These are phyloP conservation scores for Ascochyta clinopodiicola DNA, from an alignment of 2,329 filamentous ascomycete species.

Conservation along the genomic window DNA sequence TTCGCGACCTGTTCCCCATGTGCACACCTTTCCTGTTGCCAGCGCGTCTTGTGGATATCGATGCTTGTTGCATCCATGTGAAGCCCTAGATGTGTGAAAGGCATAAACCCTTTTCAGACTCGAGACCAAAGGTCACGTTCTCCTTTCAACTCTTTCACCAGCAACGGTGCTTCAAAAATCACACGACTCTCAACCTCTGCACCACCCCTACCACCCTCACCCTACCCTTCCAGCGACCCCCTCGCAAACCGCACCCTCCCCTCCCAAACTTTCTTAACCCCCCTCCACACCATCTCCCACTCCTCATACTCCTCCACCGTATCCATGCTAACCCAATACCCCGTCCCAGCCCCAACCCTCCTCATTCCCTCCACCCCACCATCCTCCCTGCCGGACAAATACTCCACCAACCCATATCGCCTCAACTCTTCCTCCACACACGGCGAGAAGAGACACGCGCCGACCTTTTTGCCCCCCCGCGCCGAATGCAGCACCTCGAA, in stretches of 20 bases:
- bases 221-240: not conserved
- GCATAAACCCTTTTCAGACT: too few species aligned
- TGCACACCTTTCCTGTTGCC: too few species aligned
- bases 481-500: not conserved
- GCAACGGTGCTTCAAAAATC: too few species aligned
- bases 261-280: conserved; percentile 8
- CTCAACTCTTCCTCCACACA: conserved; percentile 12
- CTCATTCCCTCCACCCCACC: not conserved
- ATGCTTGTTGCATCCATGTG: too few species aligned
- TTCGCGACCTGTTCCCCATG: too few species aligned
- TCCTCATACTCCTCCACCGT: conserved; percentile 7
- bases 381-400: not conserved
- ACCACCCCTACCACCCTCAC: not conserved
- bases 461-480: not conserved
- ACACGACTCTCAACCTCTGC: not conserved
- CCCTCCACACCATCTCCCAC: not conserved
- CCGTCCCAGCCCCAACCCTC: conserved; percentile 5
- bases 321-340: conserved; percentile 16
- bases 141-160: too few species aligned
- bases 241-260: not conserved
- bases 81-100: too few species aligned
- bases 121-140: too few species aligned
- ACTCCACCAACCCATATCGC: conserved; percentile 12
- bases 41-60: too few species aligned
- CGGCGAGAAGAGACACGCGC: conserved; percentile 18